These are phyloP conservation scores for Trypanosoma brucei DNA, from an alignment of 208 protist species.

Conservation along the genomic window DNA sequence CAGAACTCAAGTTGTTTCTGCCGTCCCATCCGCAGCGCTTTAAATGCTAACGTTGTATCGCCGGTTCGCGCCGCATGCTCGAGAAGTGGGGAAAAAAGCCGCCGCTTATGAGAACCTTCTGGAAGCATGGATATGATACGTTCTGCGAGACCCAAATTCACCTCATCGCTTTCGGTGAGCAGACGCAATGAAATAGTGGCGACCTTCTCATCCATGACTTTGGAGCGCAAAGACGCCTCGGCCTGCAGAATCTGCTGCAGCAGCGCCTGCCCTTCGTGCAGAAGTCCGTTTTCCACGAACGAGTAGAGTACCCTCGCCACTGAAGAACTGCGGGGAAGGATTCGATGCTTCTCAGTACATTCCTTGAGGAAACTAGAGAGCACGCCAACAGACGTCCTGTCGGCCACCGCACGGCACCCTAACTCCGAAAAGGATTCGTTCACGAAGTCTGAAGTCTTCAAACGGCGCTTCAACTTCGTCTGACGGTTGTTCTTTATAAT, in stretches of 20 bases:
- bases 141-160: constrained; percentile 27
- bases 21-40: constrained; percentile 34
- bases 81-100: constrained; percentile 66
- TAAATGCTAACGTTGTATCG: constrained; percentile 36
- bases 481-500: constrained; percentile 61
- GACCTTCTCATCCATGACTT: constrained; percentile 64
- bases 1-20: constrained; percentile 61
- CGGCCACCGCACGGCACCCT: constrained; percentile 23
- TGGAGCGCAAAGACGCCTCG: constrained; percentile 12
- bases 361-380: constrained; percentile 40
- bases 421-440: constrained; percentile 58
- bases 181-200: constrained; percentile 65
- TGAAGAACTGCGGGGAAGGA: constrained; percentile 47
- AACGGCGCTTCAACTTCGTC: constrained; percentile 35
- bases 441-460: constrained; percentile 53
- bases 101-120: constrained; percentile 43
- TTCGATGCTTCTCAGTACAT: constrained; percentile 35
- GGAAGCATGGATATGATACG: constrained; percentile 47
- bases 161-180: constrained; percentile 16
- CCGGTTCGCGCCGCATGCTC: constrained; percentile 27
- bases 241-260: constrained; percentile 27
- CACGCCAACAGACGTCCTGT: constrained; percentile 7
- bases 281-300: constrained; percentile 32
- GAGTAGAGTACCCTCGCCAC: constrained; percentile 59
- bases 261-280: constrained; percentile 28